Evolutionary conservation across 1,139 yeast species (phyloP).

Genomic region (Magnusiomyces ingens): DNA sequence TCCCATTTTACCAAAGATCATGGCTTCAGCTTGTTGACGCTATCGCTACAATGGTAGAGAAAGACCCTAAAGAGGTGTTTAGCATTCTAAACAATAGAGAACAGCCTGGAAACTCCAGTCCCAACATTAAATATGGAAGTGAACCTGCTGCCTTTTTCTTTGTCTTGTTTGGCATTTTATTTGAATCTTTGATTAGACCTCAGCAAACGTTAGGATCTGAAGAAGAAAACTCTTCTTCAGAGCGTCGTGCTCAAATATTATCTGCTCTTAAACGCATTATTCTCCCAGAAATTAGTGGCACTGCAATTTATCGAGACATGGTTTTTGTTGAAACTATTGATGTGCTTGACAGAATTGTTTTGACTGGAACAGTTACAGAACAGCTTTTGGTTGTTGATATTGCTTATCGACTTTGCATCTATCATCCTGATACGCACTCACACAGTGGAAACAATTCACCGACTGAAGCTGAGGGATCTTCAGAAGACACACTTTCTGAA

Average conservation of each 20-base stretch:
- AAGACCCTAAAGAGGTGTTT: constrained; percentile 41
- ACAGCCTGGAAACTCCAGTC: constrained; percentile 20
- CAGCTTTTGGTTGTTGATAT: constrained; percentile 51
- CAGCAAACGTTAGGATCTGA: constrained; percentile 20
- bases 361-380: constrained; percentile 51
- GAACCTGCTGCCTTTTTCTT: constrained; percentile 73
- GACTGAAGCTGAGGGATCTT: constrained; percentile 27
- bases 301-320: constrained; percentile 56
- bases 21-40: constrained; percentile 82
- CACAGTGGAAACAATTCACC: constrained; percentile 11
- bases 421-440: constrained; percentile 29
- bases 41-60: constrained; percentile 57
- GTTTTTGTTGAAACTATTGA: constrained; percentile 73
- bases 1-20: constrained; percentile 52
- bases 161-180: constrained; percentile 76
- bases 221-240: constrained; percentile 8
- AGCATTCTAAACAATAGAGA: constrained; percentile 34
- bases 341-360: constrained; percentile 62
- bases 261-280: constrained; percentile 52
- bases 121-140: constrained; percentile 33
- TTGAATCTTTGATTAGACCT: constrained; percentile 58
- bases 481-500: constrained; percentile 39
- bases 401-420: constrained; percentile 42
- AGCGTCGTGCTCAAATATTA: constrained; percentile 41
- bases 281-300: constrained; percentile 51